Percentiles rank a stretch among this genome's conserved stretches.
Evolutionary conservation across 1,139 yeast species (phyloP).

Genomic region (Pichia sp.): DNA sequence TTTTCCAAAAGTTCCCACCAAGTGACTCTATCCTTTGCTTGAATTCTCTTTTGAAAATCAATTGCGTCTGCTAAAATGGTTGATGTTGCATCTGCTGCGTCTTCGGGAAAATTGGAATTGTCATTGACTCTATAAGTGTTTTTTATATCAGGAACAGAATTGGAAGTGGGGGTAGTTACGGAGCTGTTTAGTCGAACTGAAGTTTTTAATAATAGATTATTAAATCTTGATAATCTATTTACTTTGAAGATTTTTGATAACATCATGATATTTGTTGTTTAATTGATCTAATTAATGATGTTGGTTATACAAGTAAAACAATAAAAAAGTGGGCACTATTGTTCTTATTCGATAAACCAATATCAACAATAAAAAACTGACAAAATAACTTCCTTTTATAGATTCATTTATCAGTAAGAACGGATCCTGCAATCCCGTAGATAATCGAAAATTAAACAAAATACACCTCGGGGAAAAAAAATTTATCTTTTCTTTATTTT

Average conservation of each 20-base stretch:
- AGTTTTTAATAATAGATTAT: background rate
- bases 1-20: conserved; percentile 84
- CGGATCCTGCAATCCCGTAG: background rate
- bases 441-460: background rate
- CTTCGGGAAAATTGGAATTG: conserved; percentile 34
- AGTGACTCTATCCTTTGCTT: conserved; percentile 50
- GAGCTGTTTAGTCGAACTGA: background rate
- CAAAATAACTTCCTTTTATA: no score
- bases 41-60: conserved; percentile 32
- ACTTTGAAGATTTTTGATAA: background rate
- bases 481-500: no score
- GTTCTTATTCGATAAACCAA: no score
- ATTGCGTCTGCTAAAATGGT: conserved; percentile 51
- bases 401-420: no score
- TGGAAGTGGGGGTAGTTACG: background rate
- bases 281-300: no score
- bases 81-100: conserved; percentile 65
- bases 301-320: no score
- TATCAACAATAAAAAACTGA: no score
- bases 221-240: background rate
- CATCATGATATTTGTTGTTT: no score
- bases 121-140: conserved; percentile 24
- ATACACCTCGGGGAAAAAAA: background rate
- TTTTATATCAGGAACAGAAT: background rate
- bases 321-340: no score